These are phyloP conservation scores for Canna indica DNA, from an alignment of 176 grass and related monocot species.

Conservation along the genomic window DNA sequence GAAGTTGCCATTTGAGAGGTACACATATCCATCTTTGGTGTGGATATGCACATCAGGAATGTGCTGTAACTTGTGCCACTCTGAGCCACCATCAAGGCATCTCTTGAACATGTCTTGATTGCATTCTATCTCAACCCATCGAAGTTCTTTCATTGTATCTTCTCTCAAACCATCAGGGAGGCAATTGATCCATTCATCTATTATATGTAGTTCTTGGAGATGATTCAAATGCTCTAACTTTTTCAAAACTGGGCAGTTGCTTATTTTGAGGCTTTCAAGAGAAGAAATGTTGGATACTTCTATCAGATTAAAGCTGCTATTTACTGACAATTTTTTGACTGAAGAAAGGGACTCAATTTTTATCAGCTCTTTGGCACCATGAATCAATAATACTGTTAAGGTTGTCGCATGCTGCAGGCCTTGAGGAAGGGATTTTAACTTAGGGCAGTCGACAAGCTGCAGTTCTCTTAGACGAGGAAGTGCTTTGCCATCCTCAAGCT, in stretches of 20 bases:
- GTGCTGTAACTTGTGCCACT: neutral
- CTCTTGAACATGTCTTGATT: neutral
- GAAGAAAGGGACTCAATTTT: conserved; percentile 34
- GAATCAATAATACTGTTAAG: conserved; percentile 37
- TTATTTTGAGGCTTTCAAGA: conserved; percentile 55
- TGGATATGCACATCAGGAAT: neutral
- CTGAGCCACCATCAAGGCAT: neutral
- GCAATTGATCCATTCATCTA: conserved; percentile 1
- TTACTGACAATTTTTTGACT: conserved; percentile 44
- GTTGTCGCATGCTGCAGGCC: conserved; percentile 33
- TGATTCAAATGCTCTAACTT: conserved; percentile 14
- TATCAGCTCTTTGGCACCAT: conserved; percentile 45
- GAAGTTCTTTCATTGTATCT: neutral
- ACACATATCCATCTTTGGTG: neutral
- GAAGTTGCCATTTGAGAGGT: neutral
- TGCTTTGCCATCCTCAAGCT: conserved; percentile 22
- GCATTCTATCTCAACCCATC: conserved; percentile 8
- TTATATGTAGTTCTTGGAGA: neutral
- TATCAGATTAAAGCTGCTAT: conserved; percentile 46
- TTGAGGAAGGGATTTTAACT: conserved; percentile 39
- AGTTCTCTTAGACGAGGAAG: conserved; percentile 49
- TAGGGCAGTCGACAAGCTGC: conserved; percentile 59
- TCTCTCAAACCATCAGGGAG: neutral
- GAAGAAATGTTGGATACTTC: conserved; percentile 44
- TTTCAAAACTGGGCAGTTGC: conserved; percentile 36